Evolutionary conservation across 805 yeast genomes (phyloP).

Genomic region (Saccharomyces jurei): DNA sequence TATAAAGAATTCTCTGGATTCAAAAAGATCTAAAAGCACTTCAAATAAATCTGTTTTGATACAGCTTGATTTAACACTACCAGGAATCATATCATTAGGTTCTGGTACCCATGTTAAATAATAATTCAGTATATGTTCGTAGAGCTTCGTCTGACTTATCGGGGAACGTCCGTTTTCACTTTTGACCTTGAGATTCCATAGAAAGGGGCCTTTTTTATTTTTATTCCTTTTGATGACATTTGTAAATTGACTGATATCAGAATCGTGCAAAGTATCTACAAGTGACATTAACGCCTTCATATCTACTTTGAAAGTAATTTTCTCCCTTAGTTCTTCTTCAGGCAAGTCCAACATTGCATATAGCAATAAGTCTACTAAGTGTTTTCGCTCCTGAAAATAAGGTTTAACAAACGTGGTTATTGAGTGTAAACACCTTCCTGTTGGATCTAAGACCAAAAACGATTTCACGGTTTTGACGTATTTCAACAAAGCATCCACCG

Average conservation of each 20-base stretch:
- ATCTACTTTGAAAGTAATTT: conserved; percentile 4
- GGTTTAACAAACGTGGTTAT: conserved; percentile 69
- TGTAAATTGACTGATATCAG: conserved; percentile 19
- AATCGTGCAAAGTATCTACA: conserved; percentile 6
- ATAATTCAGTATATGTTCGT: conserved; percentile 15
- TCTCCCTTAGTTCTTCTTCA: conserved; percentile 10
- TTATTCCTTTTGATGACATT: not conserved
- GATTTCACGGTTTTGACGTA: conserved; percentile 67
- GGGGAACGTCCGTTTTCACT: conserved; percentile 3
- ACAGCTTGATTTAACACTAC: conserved; percentile 4
- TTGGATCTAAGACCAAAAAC: conserved; percentile 72
- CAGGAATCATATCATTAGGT: conserved; percentile 11
- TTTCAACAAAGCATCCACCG: conserved; percentile 58
- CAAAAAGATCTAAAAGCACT: conserved; percentile 19
- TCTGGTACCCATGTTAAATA: conserved; percentile 26
- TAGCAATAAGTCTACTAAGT: conserved; percentile 62
- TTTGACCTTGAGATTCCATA: conserved; percentile 36
- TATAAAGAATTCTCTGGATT: conserved; percentile 20
- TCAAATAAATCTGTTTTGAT: conserved; percentile 16
- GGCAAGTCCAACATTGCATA: conserved; percentile 52
- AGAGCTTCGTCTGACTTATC: conserved; percentile 1
- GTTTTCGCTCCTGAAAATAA: conserved; percentile 64
- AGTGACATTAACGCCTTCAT: conserved; percentile 2
- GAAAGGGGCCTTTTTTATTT: not conserved
- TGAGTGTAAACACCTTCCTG: conserved; percentile 73